Evolutionary conservation across 495 filamentous ascomycete species (phyloP).

Genomic region (Xylaria cubensis): DNA sequence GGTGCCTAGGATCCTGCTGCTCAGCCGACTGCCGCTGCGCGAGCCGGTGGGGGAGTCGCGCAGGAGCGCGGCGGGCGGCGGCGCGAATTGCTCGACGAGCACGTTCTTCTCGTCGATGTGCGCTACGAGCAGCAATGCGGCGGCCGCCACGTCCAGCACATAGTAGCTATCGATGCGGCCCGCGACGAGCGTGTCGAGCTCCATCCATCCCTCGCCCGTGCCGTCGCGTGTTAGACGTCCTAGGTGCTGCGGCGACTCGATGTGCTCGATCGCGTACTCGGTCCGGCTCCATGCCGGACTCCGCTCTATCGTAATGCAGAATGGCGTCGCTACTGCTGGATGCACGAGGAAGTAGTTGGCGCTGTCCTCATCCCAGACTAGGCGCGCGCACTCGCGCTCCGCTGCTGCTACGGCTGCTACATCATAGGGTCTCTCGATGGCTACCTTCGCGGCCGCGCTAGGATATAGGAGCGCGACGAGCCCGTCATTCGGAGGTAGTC

Average conservation of each 20-base stretch:
- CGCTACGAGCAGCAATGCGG: slow-evolving; percentile 73
- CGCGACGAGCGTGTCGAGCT: slow-evolving; percentile 60
- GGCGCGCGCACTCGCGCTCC: slow-evolving; percentile 72
- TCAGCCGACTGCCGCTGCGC: slow-evolving; percentile 39
- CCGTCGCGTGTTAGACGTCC: slow-evolving; percentile 59
- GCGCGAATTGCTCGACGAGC: slow-evolving; percentile 58
- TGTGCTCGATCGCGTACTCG: slow-evolving; percentile 69
- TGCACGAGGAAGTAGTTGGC: slow-evolving; percentile 74
- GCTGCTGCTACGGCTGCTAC: slow-evolving; percentile 68
- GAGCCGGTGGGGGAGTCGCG: slow-evolving; percentile 27
- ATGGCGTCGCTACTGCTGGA: slow-evolving; percentile 67
- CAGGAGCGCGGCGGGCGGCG: slow-evolving; percentile 50
- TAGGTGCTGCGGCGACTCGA: slow-evolving; percentile 59
- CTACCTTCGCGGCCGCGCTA: slow-evolving; percentile 70
- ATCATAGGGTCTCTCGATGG: slow-evolving; percentile 68
- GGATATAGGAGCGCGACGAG: slow-evolving; percentile 79
- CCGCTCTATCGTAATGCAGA: slow-evolving; percentile 58
- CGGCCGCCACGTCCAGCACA: slow-evolving; percentile 75
- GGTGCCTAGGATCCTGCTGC: slow-evolving; percentile 30
- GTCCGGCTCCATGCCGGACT: slow-evolving; percentile 59
- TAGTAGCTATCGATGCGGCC: slow-evolving; percentile 66
- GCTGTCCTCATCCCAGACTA: slow-evolving; percentile 71
- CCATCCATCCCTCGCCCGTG: slow-evolving; percentile 57
- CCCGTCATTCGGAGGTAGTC: slow-evolving; percentile 68
- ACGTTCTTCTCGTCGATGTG: slow-evolving; percentile 61